These are phyloP conservation scores for Aspergillus panamensis DNA, from an alignment of 495 filamentous ascomycete genomes.

Conservation along the genomic window DNA sequence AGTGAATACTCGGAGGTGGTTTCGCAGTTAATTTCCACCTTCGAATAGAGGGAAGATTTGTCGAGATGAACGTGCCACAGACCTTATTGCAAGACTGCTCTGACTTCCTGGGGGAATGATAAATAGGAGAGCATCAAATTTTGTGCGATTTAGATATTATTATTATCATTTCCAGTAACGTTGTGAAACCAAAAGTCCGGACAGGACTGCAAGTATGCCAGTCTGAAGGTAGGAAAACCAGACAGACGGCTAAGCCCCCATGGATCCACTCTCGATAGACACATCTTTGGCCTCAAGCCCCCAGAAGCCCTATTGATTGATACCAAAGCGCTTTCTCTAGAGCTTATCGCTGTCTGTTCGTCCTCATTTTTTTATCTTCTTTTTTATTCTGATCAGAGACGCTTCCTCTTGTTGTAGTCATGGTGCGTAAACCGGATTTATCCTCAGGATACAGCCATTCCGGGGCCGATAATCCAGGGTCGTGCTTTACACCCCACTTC, in stretches of 20 bases:
- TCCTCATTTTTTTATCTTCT: background rate
- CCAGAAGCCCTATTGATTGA: background rate
- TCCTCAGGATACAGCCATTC: background rate
- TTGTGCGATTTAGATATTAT: background rate
- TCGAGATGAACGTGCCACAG: too few relatives aligned
- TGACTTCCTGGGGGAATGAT: background rate
- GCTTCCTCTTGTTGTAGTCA: background rate
- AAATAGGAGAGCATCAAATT: background rate
- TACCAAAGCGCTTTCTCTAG: background rate
- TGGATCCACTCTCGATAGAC: constrained; percentile 16
- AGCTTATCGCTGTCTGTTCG: background rate
- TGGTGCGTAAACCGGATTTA: background rate
- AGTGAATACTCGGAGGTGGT: background rate
- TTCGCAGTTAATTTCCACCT: constrained; percentile 2
- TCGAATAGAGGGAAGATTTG: background rate
- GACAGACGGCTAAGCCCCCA: constrained; percentile 20
- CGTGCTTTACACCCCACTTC: constrained; percentile 9
- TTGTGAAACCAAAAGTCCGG: constrained; percentile 2
- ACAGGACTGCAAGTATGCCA: background rate
- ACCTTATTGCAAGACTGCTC: too few relatives aligned
- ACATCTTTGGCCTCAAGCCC: background rate
- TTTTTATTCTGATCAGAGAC: background rate
- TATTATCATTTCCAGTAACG: background rate
- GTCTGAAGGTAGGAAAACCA: background rate
- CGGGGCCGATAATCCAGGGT: background rate